These are phyloP conservation scores for Coelastrella sp. DNA, from an alignment of 139 green algal genomes.

Conservation along the genomic window DNA sequence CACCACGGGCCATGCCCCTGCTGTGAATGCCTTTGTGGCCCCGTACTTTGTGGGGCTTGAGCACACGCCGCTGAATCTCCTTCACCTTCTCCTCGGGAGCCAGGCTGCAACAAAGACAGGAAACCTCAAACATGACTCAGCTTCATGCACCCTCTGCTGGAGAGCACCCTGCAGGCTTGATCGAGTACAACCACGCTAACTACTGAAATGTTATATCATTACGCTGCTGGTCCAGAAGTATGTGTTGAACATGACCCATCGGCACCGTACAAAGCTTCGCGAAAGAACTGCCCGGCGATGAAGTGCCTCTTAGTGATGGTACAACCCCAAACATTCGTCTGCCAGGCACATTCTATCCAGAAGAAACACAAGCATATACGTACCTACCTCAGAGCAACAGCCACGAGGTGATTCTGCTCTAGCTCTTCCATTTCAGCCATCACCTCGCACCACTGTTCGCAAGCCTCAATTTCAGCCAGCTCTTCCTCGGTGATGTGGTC, in stretches of 20 bases:
- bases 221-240: not conserved
- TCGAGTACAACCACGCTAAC: not conserved
- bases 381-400: constrained; percentile 50
- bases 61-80: constrained; percentile 20
- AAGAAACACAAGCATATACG: not conserved
- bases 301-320: not conserved
- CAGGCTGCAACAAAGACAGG: not conserved
- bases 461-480: constrained; percentile 44
- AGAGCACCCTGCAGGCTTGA: no score
- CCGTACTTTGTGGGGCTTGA: constrained; percentile 1
- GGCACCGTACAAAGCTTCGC: not conserved
- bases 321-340: not conserved
- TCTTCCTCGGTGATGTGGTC: constrained; percentile 42
- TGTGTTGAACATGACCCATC: not conserved
- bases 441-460: constrained; percentile 34
- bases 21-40: constrained; percentile 17
- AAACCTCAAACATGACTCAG: not conserved
- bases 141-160: not conserved
- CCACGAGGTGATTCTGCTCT: constrained; percentile 38
- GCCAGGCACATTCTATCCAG: not conserved
- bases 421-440: constrained; percentile 40
- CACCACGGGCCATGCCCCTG: not conserved
- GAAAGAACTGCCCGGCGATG: not conserved
- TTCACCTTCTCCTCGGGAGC: constrained; percentile 28
- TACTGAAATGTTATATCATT: not conserved